Evolutionary conservation across 371 early-diverging fungal genomes (phyloP).

Genomic region (Conidiobolus incongruus): DNA sequence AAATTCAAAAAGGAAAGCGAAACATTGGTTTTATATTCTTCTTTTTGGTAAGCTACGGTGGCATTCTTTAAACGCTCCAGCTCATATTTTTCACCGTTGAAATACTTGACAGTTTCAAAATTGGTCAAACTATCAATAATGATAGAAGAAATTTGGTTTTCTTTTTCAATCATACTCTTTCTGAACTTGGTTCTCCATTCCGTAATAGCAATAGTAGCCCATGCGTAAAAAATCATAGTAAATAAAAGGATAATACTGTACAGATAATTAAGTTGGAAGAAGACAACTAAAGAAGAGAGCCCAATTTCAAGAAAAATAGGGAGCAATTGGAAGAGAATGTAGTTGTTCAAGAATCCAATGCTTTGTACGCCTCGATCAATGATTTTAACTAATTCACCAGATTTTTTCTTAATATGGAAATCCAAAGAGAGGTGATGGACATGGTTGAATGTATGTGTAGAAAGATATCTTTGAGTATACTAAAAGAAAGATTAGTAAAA

Average conservation of each 20-base stretch:
- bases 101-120: slow-evolving; percentile 89
- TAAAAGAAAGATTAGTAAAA: slow-evolving; percentile 1
- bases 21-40: slow-evolving; percentile 46
- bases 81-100: slow-evolving; percentile 58
- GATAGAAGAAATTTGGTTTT: slow-evolving; percentile 44
- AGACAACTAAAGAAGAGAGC: slow-evolving; percentile 53
- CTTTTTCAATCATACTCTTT: slow-evolving; percentile 43
- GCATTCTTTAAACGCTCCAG: slow-evolving; percentile 55
- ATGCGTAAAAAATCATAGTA: slow-evolving; percentile 77
- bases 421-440: slow-evolving; percentile 56
- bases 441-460: slow-evolving; percentile 72
- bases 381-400: slow-evolving; percentile 70
- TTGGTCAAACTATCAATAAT: slow-evolving; percentile 84
- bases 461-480: slow-evolving; percentile 64
- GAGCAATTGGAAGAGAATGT: slow-evolving; percentile 65
- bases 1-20: slow-evolving; percentile 59
- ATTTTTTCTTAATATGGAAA: slow-evolving; percentile 81
- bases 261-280: slow-evolving; percentile 36
- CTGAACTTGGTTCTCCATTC: slow-evolving; percentile 81
- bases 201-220: slow-evolving; percentile 58
- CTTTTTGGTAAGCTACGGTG: slow-evolving; percentile 49
- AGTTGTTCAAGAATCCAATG: slow-evolving; percentile 53
- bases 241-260: slow-evolving; percentile 64
- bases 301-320: slow-evolving; percentile 76
- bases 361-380: slow-evolving; percentile 69